Base-by-base conservation (phyloP, 2,329 filamentous ascomycete species). In the Daldinia sp. region DNA sequence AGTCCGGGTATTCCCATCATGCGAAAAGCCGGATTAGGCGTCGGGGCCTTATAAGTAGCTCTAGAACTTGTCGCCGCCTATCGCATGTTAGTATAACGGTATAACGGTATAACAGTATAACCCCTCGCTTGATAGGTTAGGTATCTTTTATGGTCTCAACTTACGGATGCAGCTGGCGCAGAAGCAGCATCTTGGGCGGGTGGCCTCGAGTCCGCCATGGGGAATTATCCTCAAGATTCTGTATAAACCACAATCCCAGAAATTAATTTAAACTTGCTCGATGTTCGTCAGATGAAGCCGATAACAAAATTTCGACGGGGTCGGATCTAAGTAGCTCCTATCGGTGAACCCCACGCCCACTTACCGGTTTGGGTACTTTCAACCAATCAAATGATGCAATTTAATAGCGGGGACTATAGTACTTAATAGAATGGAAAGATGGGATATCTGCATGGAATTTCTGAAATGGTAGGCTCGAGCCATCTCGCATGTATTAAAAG, bases 1-100 rank as follows among this genome's bases (percentile, higher is more conserved):
- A 97, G 86, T 69, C 90, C 91, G 51, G 94, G 94, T 61, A 99
- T 82, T 59, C 94, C 94, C 80, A 95, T 87, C 85, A 92, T 91
- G 67, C 86, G 87, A 72, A 92, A 86, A 55, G 88, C 90, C 41
- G 89, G 90, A 78, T 94, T 94, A 50, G 85, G 82, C 71, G 82
- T 77, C 47, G 79, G 72, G 65, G 79, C 76, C 69, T 84, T 81
- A 75, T 78, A 73, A 63, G 71, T 55, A 51, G 71, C 65, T 25
- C 61, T 71, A 43, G 75, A 49, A 29, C 73, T 67, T 47, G 77
- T 64, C 52, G 75, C 54, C 47, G 70, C 27, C 54, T 49, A 65
- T 51, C 7, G 7, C 17, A n/a, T 4, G 49, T 58, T 35, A 56
- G 35, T 11, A 53, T 13, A 25, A 23, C 13, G 29, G n/a, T n/a